Evolutionary conservation across 352 stramenopile species (phyloP), one percentile per base, ranked within the genome.

Genomic region (Phytophthora colocasiae): DNA sequence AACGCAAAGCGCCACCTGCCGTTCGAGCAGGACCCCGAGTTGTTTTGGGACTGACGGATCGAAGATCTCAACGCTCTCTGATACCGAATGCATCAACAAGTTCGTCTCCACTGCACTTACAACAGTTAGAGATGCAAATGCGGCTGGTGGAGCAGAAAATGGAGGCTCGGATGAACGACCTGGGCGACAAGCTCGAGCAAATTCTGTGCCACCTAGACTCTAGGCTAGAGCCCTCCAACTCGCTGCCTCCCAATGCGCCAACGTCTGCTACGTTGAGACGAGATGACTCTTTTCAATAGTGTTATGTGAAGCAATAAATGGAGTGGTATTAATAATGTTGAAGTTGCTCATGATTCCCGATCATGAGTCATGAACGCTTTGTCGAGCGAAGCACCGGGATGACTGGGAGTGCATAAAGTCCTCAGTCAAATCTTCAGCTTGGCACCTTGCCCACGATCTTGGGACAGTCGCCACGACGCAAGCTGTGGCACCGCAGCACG

Each of bases 151-250:
- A 81, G 48, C 69, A 73, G 24, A 79, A 61, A 15, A 60, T 81
- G 65, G 65, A 81, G 36, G 43, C 39, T 1, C 63, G 63, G 24
- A 66, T 80, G 57, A 45, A 51, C 27, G 39, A 58, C 8, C 27
- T 80, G 17, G 75, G 74, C 32, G 9, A 48, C 48, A 80, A 80
- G 45, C 64, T 80, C 17, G 61, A 73, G 52, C 57, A 75, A 39
- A 67, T 83, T 41, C 38, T 83, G 41, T 39, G 27, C 24, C 58
- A 65, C 29, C 48, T 77, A 11, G 19, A 19, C 19, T 19, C 19
- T 19, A 19, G 19, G 19, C 19, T 19, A 19, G 29, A n/a, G 34
- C 36, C 41, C 0, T 2, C 27, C 19, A 46, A 22, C 4, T 39
- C 38, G 39, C 36, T 72, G 27, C 32, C 27, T 63, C 48, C 53